Conservation (phyloP, 495 filamentous ascomycete species). For the Aspergillus panamensis region DNA sequence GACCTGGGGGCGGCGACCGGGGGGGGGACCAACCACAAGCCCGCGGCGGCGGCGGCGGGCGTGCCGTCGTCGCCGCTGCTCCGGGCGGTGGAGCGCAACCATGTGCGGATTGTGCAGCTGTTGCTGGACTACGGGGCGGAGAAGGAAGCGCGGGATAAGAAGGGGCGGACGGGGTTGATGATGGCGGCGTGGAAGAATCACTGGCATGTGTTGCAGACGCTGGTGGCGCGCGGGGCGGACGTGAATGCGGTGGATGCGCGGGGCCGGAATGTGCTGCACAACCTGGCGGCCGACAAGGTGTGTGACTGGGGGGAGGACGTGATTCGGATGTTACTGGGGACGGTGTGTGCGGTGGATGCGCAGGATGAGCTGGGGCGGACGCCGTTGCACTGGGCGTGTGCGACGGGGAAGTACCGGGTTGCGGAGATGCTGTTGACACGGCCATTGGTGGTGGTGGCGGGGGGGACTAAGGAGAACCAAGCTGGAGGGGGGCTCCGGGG, state of each 20-base stretch:
- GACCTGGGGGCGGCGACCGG: no score
- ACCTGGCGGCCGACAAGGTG: constrained; percentile 54
- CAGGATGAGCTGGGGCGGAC: constrained; percentile 51
- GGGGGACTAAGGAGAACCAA: no score
- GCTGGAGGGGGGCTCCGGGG: constrained; percentile 5
- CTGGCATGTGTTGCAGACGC: constrained; percentile 45
- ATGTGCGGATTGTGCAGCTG: constrained; percentile 43
- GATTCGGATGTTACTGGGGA: constrained; percentile 41
- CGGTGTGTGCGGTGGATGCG: constrained; percentile 43
- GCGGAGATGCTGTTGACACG: constrained; percentile 52
- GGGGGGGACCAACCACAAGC: neutral
- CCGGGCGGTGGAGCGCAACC: constrained; percentile 49
- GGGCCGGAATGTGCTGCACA: constrained; percentile 48
- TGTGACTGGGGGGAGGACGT: constrained; percentile 52
- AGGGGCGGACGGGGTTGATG: constrained; percentile 55
- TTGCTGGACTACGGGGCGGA: constrained; percentile 44
- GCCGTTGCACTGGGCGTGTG: constrained; percentile 62
- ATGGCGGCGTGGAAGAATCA: constrained; percentile 56
- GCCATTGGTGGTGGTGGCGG: constrained; percentile 19
- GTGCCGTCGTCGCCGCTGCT: constrained; percentile 40
- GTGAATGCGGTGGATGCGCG: constrained; percentile 42
- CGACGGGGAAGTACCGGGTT: constrained; percentile 54
- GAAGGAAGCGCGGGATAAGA: constrained; percentile 41
- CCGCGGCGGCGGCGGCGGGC: constrained; percentile 21
- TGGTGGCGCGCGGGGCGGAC: constrained; percentile 49